Evolutionary conservation across 768 basidiomycete genomes (phyloP).

Genomic region (Suillus spraguei): DNA sequence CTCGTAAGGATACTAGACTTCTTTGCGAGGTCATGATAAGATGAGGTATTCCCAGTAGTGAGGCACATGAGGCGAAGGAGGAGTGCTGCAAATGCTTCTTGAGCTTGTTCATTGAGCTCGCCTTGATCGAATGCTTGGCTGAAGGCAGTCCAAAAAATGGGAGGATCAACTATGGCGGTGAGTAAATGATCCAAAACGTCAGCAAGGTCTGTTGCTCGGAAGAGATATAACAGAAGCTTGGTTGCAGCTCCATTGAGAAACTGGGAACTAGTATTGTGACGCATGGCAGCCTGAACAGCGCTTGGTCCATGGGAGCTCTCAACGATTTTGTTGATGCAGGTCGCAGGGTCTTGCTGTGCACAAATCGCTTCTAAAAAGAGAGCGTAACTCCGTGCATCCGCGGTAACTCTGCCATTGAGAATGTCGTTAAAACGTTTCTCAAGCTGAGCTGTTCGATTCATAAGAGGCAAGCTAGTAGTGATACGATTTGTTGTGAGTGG

Average conservation of each 20-base stretch:
- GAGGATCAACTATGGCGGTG: slow-evolving; percentile 46
- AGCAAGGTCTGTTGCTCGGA: slow-evolving; percentile 44
- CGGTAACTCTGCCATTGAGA: slow-evolving; percentile 27
- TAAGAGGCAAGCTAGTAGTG: slow-evolving; percentile 10
- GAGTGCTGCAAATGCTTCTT: slow-evolving; percentile 48
- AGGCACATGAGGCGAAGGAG: slow-evolving; percentile 50
- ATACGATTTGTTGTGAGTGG: background rate
- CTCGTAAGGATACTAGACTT: slow-evolving; percentile 30
- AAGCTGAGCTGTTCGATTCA: slow-evolving; percentile 32
- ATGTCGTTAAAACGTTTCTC: slow-evolving; percentile 38
- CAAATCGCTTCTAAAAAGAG: slow-evolving; percentile 52
- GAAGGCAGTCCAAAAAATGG: slow-evolving; percentile 51
- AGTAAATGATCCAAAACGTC: slow-evolving; percentile 42
- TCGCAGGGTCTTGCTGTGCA: slow-evolving; percentile 38
- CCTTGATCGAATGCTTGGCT: slow-evolving; percentile 36
- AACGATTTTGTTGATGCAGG: slow-evolving; percentile 41
- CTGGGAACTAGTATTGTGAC: slow-evolving; percentile 34
- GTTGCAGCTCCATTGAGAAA: slow-evolving; percentile 48
- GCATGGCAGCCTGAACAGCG: slow-evolving; percentile 44
- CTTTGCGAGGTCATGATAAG: slow-evolving; percentile 43
- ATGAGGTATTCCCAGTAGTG: slow-evolving; percentile 33
- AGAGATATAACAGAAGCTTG: slow-evolving; percentile 40
- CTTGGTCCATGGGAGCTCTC: slow-evolving; percentile 37
- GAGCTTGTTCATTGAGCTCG: slow-evolving; percentile 35
- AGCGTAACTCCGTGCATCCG: slow-evolving; percentile 29